Evolutionary conservation across 345 rosid species (phyloP), one percentile per base, ranked within the genome.

Genomic region (Camelina hispida): DNA sequence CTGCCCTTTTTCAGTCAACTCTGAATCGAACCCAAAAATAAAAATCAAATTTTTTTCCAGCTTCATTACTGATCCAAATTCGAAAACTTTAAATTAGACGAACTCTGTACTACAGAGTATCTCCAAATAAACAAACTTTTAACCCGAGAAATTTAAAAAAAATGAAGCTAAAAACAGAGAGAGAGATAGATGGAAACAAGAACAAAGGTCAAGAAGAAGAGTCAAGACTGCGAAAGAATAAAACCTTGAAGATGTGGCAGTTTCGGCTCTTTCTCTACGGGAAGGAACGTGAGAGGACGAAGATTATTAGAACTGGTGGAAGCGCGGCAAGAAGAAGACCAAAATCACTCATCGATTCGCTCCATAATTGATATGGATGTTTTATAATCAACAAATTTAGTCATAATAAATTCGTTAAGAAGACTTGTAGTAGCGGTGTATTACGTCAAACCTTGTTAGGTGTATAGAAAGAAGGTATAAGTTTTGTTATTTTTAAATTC

Each of bases 371-470:
- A n/a, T n/a, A n/a, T n/a, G 9, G 9, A 34, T 7, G 3, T 38
- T 46, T 28, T 28, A 28, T 28, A 28, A 28, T 28, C 30, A 28
- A 4, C 4, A 28, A 4, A 4, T 28, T 60, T 25, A 48, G 47
- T 23, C 34, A 17, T 63, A 42, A 53, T 63, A 6, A 63, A 52
- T 73, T 23, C 18, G 7, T 40, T 16, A 28, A 37, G 10, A 37
- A 37, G 69, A 30, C 46, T 8, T 18, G 30, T 28, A 6, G 64
- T 37, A n/a, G 43, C 10, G 60, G 61, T 10, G 75, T 34, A 5
- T 20, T 62, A 55, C 60, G 52, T 69, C 80, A 77, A 77, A 63
- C 52, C n/a, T 77, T 55, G 71, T 76, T 70, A 55, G 80, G 80
- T 70, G 38, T 43, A 20, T 25, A 25, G 28, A 25, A 25, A 4